Conservation (phyloP, 805 yeast species). For the Candida verbasci region DNA sequence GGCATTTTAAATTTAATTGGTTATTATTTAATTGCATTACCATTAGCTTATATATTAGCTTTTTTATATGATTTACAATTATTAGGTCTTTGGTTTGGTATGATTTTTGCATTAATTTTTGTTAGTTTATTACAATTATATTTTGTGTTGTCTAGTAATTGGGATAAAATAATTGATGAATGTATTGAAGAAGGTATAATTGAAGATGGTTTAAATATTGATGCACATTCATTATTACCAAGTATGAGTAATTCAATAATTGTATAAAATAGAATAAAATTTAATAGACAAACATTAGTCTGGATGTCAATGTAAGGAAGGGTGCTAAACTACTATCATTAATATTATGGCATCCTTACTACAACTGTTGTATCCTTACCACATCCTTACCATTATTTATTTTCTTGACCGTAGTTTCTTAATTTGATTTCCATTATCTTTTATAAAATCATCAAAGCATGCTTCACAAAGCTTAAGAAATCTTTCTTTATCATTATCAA, state of each 20-base stretch:
- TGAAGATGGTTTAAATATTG: conserved; percentile 30
- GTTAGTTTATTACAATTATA: conserved; percentile 39
- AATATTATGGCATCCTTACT: too few species aligned
- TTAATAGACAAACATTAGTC: too few species aligned
- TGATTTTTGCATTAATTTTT: conserved; percentile 38
- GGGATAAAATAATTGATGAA: conserved; percentile 39
- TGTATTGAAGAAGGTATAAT: conserved; percentile 40
- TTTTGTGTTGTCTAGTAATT: conserved; percentile 38
- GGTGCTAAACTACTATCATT: too few species aligned
- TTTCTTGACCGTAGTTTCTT: too few species aligned
- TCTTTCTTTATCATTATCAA: too few species aligned
- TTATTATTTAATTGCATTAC: conserved; percentile 48
- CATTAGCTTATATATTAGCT: conserved; percentile 42
- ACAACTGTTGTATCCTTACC: too few species aligned
- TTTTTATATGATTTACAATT: conserved; percentile 36
- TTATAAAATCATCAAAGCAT: too few species aligned
- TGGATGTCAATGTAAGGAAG: too few species aligned
- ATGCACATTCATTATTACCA: conserved; percentile 28
- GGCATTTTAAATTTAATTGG: conserved; percentile 46
- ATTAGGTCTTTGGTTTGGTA: conserved; percentile 47
- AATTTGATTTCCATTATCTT: too few species aligned
- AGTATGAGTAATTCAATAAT: conserved; percentile 19
- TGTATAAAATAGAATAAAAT: not conserved
- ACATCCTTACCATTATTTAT: too few species aligned
- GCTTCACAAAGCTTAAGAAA: too few species aligned